phyloP scores from a whole-genome alignment of 495 filamentous ascomycete species.

The Aspergillus bertholletiae region DNA sequence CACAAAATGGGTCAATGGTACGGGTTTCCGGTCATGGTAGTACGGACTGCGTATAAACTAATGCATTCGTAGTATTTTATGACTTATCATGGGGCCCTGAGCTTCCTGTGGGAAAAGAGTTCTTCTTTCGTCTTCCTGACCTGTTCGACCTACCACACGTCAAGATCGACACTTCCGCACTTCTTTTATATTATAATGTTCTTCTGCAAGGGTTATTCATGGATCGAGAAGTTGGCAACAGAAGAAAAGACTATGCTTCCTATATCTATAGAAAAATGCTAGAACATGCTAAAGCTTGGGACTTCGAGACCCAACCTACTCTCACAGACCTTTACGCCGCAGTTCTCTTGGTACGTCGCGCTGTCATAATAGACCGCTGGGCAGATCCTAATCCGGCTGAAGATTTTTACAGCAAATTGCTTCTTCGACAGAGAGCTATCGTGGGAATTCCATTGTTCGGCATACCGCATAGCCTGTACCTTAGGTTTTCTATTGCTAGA shows the following conservation, averaged over 20 bases:
- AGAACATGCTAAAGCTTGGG: not conserved
- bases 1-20: not conserved
- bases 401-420: not conserved
- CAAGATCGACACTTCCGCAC: not conserved
- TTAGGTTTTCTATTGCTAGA: not conserved
- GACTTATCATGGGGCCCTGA: not conserved
- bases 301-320: not conserved
- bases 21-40: not conserved
- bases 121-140: not conserved
- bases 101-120: not conserved
- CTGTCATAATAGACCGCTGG: not conserved
- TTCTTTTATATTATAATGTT: not conserved
- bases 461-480: not conserved
- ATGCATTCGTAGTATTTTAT: not conserved
- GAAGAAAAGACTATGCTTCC: not conserved
- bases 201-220: not conserved
- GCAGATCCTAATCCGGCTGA: not conserved
- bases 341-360: not conserved
- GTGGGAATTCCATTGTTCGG: not conserved
- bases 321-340: not conserved
- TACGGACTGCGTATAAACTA: too few species aligned
- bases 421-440: not conserved
- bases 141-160: not conserved
- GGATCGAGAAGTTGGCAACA: not conserved
- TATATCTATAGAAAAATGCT: not conserved